Base-by-base conservation (phyloP, 2,329 filamentous ascomycete species). In the Exophiala aquamarina region DNA sequence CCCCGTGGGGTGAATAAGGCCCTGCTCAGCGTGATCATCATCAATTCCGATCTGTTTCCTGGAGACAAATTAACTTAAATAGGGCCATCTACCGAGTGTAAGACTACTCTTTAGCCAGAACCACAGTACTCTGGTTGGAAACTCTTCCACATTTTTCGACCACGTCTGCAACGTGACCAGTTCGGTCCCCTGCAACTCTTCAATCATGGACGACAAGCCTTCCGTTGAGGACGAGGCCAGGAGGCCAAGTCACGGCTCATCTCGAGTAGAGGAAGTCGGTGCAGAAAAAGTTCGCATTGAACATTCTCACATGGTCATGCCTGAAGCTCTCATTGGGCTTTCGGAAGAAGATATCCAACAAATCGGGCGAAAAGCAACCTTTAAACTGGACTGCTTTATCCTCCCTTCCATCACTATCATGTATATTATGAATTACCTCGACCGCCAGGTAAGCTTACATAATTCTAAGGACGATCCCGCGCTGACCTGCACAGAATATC, bases 391-490 rank as follows among this genome's bases (percentile, higher is more conserved):
- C 32, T 41, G 45, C 17, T 32, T 47, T 23, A 50, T 54, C 40
- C 43, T 54, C 35, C 47, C 51, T 11, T 38, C 21, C n/a, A 29
- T 54, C 4, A 43, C 40, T 14, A 42, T 50, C 19, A 47, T 50
- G 47, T 47, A 47, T 14, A 37, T 42, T 19, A 34, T 44, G 70
- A 89, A 89, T 67, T 89, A 87, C 64, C 67, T 86, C n/a, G 79
- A 83, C 55, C 70, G 75, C 33, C 46, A 49, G 34, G 46, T 44
- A 31, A 9, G 40, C 11, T 23, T 14, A 37, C 38, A 14, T n/a
- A 17, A 29, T 21, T 19, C 21, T 9, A n/a, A n/a, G n/a, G n/a
- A n/a, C n/a, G 28, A 11, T 3, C 33, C 7, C 18, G 15, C 4
- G 18, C 5, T 43, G 20, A 28, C 6, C 14, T 13, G 8, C 43